Percentiles rank a stretch among this genome's conserved stretches.
Conservation (phyloP, 169 alveolate genomes). For the Besnoitia besnoiti region DNA sequence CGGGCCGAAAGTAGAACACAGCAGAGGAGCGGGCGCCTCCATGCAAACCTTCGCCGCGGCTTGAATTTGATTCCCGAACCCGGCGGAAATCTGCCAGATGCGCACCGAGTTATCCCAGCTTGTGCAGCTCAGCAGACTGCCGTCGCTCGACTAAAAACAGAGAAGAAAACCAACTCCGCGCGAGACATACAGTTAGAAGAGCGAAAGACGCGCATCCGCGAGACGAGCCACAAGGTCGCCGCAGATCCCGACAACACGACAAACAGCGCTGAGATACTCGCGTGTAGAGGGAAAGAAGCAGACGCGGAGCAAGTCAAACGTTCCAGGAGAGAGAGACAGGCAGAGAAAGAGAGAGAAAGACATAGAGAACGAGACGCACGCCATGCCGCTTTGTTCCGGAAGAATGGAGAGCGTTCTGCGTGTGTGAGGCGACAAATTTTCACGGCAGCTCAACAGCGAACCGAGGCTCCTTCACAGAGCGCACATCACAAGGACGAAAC, state of each 20-base stretch:
- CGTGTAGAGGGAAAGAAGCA: neutral
- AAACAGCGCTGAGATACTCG: neutral
- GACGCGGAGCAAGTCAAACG: neutral
- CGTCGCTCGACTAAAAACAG: conserved; percentile 43
- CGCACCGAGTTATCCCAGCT: conserved; percentile 69
- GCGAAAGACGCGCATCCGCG: no score
- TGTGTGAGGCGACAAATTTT: no score
- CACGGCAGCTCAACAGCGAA: no score
- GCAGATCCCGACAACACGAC: neutral
- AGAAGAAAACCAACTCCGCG: neutral
- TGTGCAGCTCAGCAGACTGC: conserved; percentile 59
- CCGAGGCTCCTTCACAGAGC: no score
- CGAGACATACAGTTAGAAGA: neutral
- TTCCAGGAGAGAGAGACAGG: neutral
- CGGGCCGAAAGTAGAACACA: conserved; percentile 60
- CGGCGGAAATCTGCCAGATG: conserved; percentile 47
- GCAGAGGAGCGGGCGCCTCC: conserved; percentile 58
- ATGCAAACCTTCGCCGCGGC: conserved; percentile 27
- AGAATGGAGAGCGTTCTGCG: no score
- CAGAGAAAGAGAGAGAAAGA: neutral
- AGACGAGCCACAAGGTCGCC: neutral
- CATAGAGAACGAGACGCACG: neutral
- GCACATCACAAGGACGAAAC: no score
- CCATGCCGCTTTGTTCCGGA: no score
- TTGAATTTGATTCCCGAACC: neutral